Evolutionary conservation across 2,329 filamentous ascomycete species (phyloP).

Genomic region (Neospermospora avenae): DNA sequence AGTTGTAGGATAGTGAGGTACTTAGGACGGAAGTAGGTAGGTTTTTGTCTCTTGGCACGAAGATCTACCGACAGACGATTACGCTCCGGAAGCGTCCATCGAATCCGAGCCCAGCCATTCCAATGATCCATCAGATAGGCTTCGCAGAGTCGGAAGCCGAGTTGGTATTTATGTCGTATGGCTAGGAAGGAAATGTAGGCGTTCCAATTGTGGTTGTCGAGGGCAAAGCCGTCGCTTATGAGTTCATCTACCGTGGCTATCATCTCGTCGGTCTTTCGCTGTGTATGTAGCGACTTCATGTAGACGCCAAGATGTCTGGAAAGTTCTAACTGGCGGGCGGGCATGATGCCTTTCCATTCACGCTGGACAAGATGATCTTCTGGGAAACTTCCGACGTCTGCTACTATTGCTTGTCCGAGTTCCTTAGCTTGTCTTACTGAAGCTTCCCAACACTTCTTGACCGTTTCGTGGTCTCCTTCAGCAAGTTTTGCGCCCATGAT

Average conservation of each 20-base stretch:
- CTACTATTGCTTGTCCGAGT: conserved; percentile 36
- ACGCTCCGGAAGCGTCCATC: conserved; percentile 24
- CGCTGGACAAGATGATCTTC: conserved; percentile 5
- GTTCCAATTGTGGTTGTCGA: conserved; percentile 82
- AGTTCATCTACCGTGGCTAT: conserved; percentile 49
- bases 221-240: conserved; percentile 61
- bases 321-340: conserved; percentile 40
- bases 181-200: conserved; percentile 67
- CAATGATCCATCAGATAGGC: conserved; percentile 73
- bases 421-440: conserved; percentile 52
- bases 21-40: conserved; percentile 30
- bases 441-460: conserved; percentile 65
- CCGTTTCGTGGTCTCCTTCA: conserved; percentile 54
- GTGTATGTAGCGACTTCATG: conserved; percentile 48
- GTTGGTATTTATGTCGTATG: conserved; percentile 52
- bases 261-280: conserved; percentile 51
- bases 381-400: not conserved
- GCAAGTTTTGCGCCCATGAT: conserved; percentile 66
- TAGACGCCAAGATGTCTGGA: conserved; percentile 43
- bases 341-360: conserved; percentile 14
- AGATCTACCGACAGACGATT: conserved; percentile 29
- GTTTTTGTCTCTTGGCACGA: conserved; percentile 23
- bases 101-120: conserved; percentile 60
- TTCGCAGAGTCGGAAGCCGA: conserved; percentile 76
- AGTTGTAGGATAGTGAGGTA: conserved; percentile 32